phyloP scores from a whole-genome alignment of 345 rosid genomes.

The Citrus inodora region DNA sequence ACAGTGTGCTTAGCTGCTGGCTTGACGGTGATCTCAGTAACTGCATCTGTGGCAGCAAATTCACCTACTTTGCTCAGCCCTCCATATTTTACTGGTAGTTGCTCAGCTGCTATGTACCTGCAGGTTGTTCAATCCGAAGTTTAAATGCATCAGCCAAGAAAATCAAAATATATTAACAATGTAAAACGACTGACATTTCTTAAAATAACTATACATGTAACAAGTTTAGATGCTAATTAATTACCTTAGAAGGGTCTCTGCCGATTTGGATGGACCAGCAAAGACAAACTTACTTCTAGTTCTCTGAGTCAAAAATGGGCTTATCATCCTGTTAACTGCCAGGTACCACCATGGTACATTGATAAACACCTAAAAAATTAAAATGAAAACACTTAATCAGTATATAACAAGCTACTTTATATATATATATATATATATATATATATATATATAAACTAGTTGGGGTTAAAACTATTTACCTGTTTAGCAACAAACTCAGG shows the following conservation, averaged over 20 bases:
- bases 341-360: constrained; percentile 99
- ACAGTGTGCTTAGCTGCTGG: constrained; percentile 60
- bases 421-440: too few species aligned
- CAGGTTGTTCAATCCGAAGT: background rate
- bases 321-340: constrained; percentile 69
- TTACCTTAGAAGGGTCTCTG: constrained; percentile 80
- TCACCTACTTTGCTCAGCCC: constrained; percentile 56
- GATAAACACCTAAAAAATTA: constrained; percentile 53
- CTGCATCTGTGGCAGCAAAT: constrained; percentile 44
- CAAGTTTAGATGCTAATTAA: constrained; percentile 8
- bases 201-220: background rate
- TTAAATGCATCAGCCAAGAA: background rate
- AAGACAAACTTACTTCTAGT: constrained; percentile 86
- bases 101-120: constrained; percentile 67
- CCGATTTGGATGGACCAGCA: constrained; percentile 70
- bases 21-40: constrained; percentile 53
- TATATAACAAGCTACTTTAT: background rate
- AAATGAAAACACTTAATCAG: background rate
- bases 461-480: constrained; percentile 25
- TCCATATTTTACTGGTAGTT: constrained; percentile 60
- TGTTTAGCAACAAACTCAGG: constrained; percentile 61
- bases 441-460: too few species aligned
- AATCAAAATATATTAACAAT: background rate
- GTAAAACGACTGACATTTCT: background rate
- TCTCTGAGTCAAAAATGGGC: constrained; percentile 83